Evolutionary conservation across 1,139 yeast species (phyloP).

Genomic region (Kodamaea plutei): DNA sequence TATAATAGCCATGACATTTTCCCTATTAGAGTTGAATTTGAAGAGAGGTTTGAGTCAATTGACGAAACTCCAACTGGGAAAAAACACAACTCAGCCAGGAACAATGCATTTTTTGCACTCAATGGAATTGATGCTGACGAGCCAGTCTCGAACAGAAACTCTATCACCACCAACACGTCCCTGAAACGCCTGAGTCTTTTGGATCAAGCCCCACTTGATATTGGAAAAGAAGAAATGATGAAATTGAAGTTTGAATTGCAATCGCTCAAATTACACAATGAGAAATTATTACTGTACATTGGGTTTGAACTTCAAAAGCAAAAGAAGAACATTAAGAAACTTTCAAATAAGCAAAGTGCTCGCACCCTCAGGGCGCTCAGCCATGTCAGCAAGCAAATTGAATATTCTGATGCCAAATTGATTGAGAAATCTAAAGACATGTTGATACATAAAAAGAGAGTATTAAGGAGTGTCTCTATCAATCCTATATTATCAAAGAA

Average conservation of each 20-base stretch:
- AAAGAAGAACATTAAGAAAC: conserved; percentile 39
- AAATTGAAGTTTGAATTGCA: conserved; percentile 52
- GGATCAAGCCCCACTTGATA: conserved; percentile 31
- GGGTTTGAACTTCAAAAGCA: conserved; percentile 55
- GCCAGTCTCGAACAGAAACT: conserved; percentile 20
- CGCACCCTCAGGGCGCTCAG: conserved; percentile 16
- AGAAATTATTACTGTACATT: conserved; percentile 52
- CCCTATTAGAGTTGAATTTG: conserved; percentile 46
- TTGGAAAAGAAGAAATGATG: conserved; percentile 48
- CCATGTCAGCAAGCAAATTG: conserved; percentile 26
- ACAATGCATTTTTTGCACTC: conserved; percentile 24
- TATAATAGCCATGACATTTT: conserved; percentile 44
- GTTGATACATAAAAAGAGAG: conserved; percentile 43
- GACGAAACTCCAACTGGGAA: conserved; percentile 10
- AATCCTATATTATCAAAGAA: conserved; percentile 36
- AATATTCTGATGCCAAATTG: conserved; percentile 53
- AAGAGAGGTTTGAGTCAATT: conserved; percentile 15
- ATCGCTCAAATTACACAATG: conserved; percentile 52
- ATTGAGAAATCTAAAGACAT: conserved; percentile 42
- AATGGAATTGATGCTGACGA: conserved; percentile 15
- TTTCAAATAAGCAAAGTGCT: conserved; percentile 35
- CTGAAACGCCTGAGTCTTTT: conserved; percentile 38
- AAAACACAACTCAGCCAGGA: conserved; percentile 13
- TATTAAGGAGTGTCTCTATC: conserved; percentile 42
- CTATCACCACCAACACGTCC: conserved; percentile 20